Conservation (phyloP, 2,329 filamentous ascomycete genomes). For the Nigrospora sphaerica region DNA sequence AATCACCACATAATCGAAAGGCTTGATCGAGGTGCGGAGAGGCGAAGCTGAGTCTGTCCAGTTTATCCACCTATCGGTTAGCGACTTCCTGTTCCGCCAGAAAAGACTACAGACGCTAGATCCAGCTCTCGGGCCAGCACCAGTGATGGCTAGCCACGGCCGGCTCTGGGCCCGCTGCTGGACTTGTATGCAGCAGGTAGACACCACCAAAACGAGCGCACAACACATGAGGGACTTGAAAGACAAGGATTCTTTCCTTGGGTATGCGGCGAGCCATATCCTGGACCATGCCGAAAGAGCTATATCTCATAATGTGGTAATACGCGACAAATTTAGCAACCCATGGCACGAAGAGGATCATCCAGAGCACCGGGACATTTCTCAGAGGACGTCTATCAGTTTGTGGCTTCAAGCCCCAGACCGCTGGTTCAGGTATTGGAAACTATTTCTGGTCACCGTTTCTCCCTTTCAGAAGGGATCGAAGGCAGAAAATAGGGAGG, state of each 20-base stretch:
- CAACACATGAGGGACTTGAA: background rate
- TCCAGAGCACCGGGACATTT: too few relatives aligned
- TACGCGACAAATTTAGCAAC: too few relatives aligned
- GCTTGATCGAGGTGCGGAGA: conserved; percentile 7
- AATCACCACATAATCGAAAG: conserved; percentile 6
- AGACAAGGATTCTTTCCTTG: conserved; percentile 5
- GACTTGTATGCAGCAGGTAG: conserved; percentile 3
- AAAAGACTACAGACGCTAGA: conserved; percentile 7
- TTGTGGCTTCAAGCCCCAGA: too few relatives aligned
- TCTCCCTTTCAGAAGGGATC: too few relatives aligned
- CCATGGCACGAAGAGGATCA: too few relatives aligned
- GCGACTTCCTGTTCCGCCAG: conserved; percentile 7
- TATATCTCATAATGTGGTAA: background rate
- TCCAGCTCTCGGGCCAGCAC: conserved; percentile 1
- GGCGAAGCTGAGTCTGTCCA: background rate
- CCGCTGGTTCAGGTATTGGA: too few relatives aligned
- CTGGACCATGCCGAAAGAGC: conserved; percentile 6
- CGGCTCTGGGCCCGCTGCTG: conserved; percentile 5
- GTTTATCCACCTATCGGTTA: conserved; percentile 11
- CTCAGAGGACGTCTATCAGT: too few relatives aligned
- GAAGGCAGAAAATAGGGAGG: background rate
- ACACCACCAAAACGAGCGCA: background rate
- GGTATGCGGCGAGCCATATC: conserved; percentile 3
- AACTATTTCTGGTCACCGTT: too few relatives aligned
- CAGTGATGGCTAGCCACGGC: conserved; percentile 3